Conservation (phyloP, 2,329 filamentous ascomycete species). For the Fusarium clavum region DNA sequence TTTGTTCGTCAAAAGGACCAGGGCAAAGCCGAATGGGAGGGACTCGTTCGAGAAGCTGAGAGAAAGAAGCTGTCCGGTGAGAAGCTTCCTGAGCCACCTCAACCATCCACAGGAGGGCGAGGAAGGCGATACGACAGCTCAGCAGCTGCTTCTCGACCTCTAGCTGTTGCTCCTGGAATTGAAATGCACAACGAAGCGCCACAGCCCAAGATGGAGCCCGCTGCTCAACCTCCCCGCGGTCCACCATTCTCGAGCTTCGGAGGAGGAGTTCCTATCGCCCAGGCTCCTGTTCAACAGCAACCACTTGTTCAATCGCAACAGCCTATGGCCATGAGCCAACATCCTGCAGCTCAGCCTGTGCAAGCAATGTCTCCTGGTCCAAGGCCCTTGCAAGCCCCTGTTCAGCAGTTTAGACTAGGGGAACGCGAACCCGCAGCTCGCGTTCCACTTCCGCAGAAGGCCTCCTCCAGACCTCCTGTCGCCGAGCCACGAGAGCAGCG, state of each 20-base stretch:
- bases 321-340: constrained; percentile 50
- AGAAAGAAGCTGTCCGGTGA: constrained; percentile 66
- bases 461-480: constrained; percentile 46
- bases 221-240: constrained; percentile 48
- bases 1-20: constrained; percentile 72
- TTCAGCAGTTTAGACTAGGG: constrained; percentile 57
- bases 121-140: constrained; percentile 63
- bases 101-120: constrained; percentile 61
- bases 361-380: constrained; percentile 61
- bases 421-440: constrained; percentile 51
- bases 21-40: constrained; percentile 68
- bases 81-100: constrained; percentile 69
- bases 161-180: constrained; percentile 60
- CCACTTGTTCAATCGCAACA: constrained; percentile 48
- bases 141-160: constrained; percentile 53
- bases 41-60: constrained; percentile 70
- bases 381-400: constrained; percentile 58
- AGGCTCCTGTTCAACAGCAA: constrained; percentile 53
- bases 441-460: constrained; percentile 57
- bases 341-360: constrained; percentile 53
- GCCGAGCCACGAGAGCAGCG: constrained; percentile 52
- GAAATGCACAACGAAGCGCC: constrained; percentile 61
- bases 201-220: constrained; percentile 59
- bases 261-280: constrained; percentile 58
- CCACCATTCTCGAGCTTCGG: constrained; percentile 58